Evolutionary conservation across 108 stramenopile genomes (phyloP).

Genomic region (Skeletonema menzelii): DNA sequence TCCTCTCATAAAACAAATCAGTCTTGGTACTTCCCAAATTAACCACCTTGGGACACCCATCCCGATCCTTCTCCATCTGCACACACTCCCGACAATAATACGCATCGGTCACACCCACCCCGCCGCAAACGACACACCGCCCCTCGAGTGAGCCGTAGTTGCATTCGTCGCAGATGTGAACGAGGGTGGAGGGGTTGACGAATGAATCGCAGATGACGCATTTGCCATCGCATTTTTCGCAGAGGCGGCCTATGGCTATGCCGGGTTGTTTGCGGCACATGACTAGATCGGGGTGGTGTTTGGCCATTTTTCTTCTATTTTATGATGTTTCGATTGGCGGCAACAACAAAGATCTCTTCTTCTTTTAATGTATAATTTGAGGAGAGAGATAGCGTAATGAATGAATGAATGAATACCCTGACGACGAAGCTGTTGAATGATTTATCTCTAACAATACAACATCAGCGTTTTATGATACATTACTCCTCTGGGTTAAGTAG

Average conservation of each 20-base stretch:
- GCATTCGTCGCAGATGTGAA: conserved; percentile 99
- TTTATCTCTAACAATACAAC: too few species aligned
- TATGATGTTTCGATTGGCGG: too few species aligned
- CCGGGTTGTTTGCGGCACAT: conserved; percentile 99
- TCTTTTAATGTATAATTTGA: too few species aligned
- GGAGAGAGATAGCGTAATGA: too few species aligned
- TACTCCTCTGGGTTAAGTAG: too few species aligned
- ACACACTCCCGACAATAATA: conserved; percentile 98
- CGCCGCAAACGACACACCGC: conserved; percentile 96
- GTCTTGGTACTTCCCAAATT: conserved; percentile 97
- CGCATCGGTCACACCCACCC: conserved; percentile 96
- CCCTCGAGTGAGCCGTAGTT: conserved; percentile 96
- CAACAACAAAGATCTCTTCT: too few species aligned
- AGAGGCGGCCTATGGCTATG: conserved; percentile 94
- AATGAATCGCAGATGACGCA: conserved; percentile 98
- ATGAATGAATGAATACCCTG: too few species aligned
- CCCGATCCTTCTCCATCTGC: conserved; percentile 94
- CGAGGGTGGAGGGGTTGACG: conserved; percentile 89
- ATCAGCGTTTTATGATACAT: too few species aligned
- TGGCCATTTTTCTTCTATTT: conserved; percentile 70
- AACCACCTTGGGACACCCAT: conserved; percentile 99
- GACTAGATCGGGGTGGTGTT: conserved; percentile 98
- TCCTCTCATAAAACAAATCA: conserved; percentile 97
- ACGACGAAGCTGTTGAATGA: too few species aligned
- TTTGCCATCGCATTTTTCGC: conserved; percentile 97